phyloP scores from a whole-genome alignment of 176 grass and related monocot genomes.

The Elymus sibiricus region DNA sequence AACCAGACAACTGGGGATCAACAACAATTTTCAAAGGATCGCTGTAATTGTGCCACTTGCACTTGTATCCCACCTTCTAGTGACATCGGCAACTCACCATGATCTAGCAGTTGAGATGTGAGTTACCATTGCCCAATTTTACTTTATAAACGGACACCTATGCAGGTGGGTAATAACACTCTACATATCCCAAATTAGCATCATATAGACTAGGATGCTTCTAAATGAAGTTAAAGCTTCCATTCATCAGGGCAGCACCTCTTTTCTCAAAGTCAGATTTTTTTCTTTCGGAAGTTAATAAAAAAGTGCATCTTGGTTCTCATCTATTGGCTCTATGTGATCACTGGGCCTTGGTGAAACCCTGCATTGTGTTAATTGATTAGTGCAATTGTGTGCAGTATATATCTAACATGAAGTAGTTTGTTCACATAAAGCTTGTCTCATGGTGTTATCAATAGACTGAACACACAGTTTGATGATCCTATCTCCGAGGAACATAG shows the following conservation, averaged over 20 bases:
- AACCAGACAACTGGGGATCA: neutral
- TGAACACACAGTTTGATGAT: neutral
- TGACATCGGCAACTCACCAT: neutral
- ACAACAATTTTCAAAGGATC: neutral
- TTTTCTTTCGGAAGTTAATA: slow-evolving; percentile 2
- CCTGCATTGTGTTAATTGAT: neutral
- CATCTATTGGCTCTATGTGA: neutral
- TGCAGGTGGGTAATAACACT: neutral
- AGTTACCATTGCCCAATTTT: neutral
- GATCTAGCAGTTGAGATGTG: neutral
- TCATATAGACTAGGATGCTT: neutral
- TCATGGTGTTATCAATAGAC: neutral
- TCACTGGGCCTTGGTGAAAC: neutral
- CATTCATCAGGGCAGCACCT: neutral
- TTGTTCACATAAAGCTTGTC: neutral
- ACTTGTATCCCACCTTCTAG: slow-evolving; percentile 1
- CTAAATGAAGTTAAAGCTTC: neutral
- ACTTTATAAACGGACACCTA: neutral
- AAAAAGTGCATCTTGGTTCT: neutral
- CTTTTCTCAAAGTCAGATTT: neutral
- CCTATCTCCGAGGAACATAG: neutral
- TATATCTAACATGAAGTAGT: neutral
- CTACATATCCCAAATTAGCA: neutral
- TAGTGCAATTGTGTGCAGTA: neutral
- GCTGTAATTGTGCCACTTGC: neutral